A percentile compares a stretch with the other conserved stretches of the same genome.
phyloP scores from a whole-genome alignment of 2,329 filamentous ascomycete genomes.

The Trichophyton schoenleinii region DNA sequence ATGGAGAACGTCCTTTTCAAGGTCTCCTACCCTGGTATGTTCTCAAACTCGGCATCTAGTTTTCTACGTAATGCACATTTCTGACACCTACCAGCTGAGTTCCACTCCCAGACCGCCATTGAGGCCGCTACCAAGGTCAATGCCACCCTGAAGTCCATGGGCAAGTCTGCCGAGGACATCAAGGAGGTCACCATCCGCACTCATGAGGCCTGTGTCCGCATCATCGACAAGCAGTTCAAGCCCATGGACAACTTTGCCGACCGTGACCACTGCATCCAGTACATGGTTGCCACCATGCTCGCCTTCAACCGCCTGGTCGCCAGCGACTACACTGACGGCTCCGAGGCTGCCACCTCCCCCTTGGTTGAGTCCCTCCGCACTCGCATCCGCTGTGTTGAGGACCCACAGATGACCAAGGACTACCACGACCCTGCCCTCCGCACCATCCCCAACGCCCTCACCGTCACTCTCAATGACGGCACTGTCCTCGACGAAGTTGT shows the following conservation, averaged over 20 bases:
- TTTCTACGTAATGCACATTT: background rate
- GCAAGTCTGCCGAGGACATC: slow-evolving; percentile 89
- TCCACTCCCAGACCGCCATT: slow-evolving; percentile 96
- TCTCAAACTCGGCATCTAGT: background rate
- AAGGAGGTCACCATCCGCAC: slow-evolving; percentile 88
- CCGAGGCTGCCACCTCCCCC: slow-evolving; percentile 78
- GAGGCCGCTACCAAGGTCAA: slow-evolving; percentile 86
- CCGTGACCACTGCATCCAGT: slow-evolving; percentile 98
- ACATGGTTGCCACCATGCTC: slow-evolving; percentile 97
- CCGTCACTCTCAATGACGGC: slow-evolving; percentile 87
- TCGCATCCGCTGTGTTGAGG: slow-evolving; percentile 92
- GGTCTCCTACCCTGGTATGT: slow-evolving; percentile 85
- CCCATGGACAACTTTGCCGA: slow-evolving; percentile 99
- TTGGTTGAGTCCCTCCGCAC: slow-evolving; percentile 84
- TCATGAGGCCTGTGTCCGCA: slow-evolving; percentile 95
- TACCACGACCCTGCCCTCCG: slow-evolving; percentile 91
- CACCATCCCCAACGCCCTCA: slow-evolving; percentile 94
- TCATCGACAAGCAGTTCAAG: slow-evolving; percentile 99
- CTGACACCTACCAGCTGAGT: slow-evolving; percentile 51
- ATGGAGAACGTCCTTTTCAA: slow-evolving; percentile 99
- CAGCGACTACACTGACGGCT: slow-evolving; percentile 82
- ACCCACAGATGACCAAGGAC: slow-evolving; percentile 83
- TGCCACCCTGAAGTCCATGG: slow-evolving; percentile 66
- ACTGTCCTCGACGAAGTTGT: slow-evolving; percentile 81
- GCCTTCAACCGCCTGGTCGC: slow-evolving; percentile 88